Evolutionary conservation across 805 yeast genomes (phyloP), one percentile per base, ranked within the genome.

Genomic region (Saccharomycopsis sp.): DNA sequence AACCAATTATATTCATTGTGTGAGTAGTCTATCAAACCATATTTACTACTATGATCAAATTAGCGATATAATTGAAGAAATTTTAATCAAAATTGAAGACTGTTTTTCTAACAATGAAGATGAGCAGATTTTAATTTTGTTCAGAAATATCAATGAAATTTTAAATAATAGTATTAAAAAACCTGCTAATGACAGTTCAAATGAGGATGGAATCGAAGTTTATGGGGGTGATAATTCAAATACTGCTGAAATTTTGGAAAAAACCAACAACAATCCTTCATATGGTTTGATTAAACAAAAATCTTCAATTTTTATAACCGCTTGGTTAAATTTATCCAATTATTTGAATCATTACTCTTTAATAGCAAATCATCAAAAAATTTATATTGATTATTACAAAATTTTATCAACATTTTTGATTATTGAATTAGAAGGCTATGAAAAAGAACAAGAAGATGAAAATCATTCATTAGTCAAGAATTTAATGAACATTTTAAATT

Each of bases 1-100:
- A n/a, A 15, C 18, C 10, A 35, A 5, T 14, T 57, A 9, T 51
- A 54, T 76, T 1, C 61, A 62, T 18, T 73, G 87, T 20, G 72
- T 88, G 40, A 73, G 78, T 43, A 77, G 80, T 44, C 65, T 89
- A 39, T 76, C 87, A 1, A 70, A 74, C 2, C 95, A 87, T 55
- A 71, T 78, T 10, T 87, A 87, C 52, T 89, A 89, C 56, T 78
- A 78, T 45, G 94, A 86, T 49, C 98, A 92, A 57, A 74, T 81
- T 4, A 70, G 79, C 13, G 96, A 88, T 55, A 79, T 89, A 64
- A 63, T 87, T 15, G 71, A 74, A 21, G 94, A 82, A 44, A 63
- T 87, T 13, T 59, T 78, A 31, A 50, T 68, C 15, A 71, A 54
- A 39, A 44, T 64, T 26, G 59, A 57, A 35, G 56, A 56, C 15